Evolutionary conservation across 1,284 basidiomycete genomes (phyloP), one percentile per base, ranked within the genome.

Genomic region (Sporisorium scitamineum): DNA sequence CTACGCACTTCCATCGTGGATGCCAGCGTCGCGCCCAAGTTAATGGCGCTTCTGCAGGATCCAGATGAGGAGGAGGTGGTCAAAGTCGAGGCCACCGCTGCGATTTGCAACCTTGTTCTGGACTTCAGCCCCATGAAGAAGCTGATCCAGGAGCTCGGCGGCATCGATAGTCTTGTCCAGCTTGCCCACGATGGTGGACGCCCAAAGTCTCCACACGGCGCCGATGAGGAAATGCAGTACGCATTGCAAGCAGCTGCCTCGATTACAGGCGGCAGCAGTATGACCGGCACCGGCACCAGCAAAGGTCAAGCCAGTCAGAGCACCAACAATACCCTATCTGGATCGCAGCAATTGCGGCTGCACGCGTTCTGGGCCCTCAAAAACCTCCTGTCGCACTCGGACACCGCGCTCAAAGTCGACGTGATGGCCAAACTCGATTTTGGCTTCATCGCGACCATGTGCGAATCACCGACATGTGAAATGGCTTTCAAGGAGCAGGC

Each of bases 331-430:
- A n/a, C 32, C 24, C 59, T 75, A 0, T 62, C 62, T 3, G 72
- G 72, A 20, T 69, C 61, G 5, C 65, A 72, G 45, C 69, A 76
- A 34, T 44, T 79, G 42, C 67, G 74, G 9, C 53, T 80, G 24
- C 79, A 83, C 37, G 79, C 82, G 2, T 52, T 85, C 5, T 85
- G 83, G 80, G 82, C 78, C 11, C 56, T 85, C 42, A 85, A 84
- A 54, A 85, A 85, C 42, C 55, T 83, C 9, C 61, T 84, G 14
- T 81, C 74, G 27, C 60, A 73, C 37, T 62, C 70, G 22, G 77
- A 80, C 18, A 48, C 62, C 16, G 39, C 65, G 7, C 51, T 76
- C 37, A 81, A 82, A 55, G 44, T 39, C 18, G 45, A 55, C 14
- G 66, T 85, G 24, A 64, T 84, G 57, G 24, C 55, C 13, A 58